Percentiles rank a stretch among this genome's conserved stretches.
Conservation (phyloP, 305 asterid species). For the Ilex paraguariensis region DNA sequence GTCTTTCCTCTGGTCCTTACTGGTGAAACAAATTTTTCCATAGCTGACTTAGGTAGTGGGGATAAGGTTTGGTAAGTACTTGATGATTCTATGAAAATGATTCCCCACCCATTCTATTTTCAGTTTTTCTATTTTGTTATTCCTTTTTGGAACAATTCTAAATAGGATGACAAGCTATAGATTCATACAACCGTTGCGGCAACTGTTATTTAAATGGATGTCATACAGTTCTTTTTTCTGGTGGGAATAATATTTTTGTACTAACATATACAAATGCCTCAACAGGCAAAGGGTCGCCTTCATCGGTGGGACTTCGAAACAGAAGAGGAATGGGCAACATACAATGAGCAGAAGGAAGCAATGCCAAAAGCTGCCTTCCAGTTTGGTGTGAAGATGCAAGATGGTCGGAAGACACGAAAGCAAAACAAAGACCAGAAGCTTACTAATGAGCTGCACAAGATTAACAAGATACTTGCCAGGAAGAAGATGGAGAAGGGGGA, state of each 20-base stretch:
- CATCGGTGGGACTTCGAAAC: conserved; percentile 99
- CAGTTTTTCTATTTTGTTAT: no score
- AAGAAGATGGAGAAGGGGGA: conserved; percentile 78
- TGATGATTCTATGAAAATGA: no score
- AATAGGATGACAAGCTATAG: neutral
- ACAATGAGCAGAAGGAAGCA: conserved; percentile 98
- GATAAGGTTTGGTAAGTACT: neutral
- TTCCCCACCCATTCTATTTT: no score
- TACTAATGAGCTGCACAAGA: conserved; percentile 89
- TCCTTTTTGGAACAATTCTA: no score
- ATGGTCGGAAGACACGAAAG: conserved; percentile 91
- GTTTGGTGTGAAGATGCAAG: conserved; percentile 99
- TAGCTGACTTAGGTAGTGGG: neutral
- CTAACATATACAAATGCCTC: neutral
- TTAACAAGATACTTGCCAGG: conserved; percentile 72
- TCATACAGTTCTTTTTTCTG: no score
- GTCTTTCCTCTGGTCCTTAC: neutral
- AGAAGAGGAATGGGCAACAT: conserved; percentile 96
- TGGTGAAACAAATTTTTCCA: no score
- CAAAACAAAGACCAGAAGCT: conserved; percentile 96
- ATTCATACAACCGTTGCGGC: no score
- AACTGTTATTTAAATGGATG: no score
- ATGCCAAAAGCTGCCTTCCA: conserved; percentile 99
- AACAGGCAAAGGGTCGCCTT: conserved; percentile 92
- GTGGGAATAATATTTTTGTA: no score